A percentile compares a stretch with the other conserved stretches of the same genome.
Conservation (phyloP, 805 yeast genomes). For the Wickerhamiella nectarea region DNA sequence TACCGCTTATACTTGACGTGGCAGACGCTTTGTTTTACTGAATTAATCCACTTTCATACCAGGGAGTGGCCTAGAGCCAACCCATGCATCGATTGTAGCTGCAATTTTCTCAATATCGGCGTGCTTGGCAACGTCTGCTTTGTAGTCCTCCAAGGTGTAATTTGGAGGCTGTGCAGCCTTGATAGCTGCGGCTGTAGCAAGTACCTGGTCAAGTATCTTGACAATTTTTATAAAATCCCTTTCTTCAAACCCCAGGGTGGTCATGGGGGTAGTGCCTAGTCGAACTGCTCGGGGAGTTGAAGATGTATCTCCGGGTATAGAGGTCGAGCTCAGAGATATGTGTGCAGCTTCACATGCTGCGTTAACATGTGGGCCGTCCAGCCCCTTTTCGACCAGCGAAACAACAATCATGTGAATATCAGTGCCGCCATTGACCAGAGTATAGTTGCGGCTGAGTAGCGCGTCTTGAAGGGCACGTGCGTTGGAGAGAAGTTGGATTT, state of each 20-base stretch:
- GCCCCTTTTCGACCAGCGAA: slow-evolving; percentile 60
- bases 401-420: slow-evolving; percentile 94
- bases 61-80: slow-evolving; percentile 14
- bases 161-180: slow-evolving; percentile 76
- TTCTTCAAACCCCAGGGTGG: slow-evolving; percentile 88
- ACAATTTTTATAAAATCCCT: slow-evolving; percentile 72
- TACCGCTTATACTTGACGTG: no score
- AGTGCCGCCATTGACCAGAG: slow-evolving; percentile 86
- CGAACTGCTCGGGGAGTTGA: slow-evolving; percentile 95
- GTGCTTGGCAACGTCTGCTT: slow-evolving; percentile 47
- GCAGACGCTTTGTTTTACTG: no score
- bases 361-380: slow-evolving; percentile 94
- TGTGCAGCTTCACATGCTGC: slow-evolving; percentile 87
- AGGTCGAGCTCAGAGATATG: slow-evolving; percentile 91
- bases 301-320: slow-evolving; percentile 94
- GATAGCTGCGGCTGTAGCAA: slow-evolving; percentile 54
- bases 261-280: slow-evolving; percentile 97
- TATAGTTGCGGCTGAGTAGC: slow-evolving; percentile 57
- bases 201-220: slow-evolving; percentile 63
- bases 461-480: slow-evolving; percentile 70
- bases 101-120: slow-evolving; percentile 19
- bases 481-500: slow-evolving; percentile 70
- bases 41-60: neutral
- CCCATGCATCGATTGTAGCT: slow-evolving; percentile 18
- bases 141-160: slow-evolving; percentile 90